Evolutionary conservation across 768 basidiomycete species (phyloP), one percentile per base, ranked within the genome.

Genomic region (Lanmaoa pseudosensibilis): DNA sequence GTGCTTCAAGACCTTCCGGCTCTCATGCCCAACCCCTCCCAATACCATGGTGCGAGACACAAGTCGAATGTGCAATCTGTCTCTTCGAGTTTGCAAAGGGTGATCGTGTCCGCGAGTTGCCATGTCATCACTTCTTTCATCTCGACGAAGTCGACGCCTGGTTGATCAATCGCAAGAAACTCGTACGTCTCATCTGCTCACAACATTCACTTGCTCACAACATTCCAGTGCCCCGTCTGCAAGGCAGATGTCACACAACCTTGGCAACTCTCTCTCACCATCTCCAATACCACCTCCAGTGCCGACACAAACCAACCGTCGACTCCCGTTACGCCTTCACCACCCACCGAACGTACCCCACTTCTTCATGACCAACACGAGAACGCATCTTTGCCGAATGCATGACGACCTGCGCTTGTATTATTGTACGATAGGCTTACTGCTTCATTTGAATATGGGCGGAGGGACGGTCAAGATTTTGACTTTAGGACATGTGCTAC

Each of bases 91-190:
- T 98, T 64, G 84, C 76, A 39, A 85, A 85, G 66, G 94, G 94
- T 3, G 96, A 98, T 69, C 83, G 85, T 64, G 92, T 98, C 41
- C 84, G 95, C 63, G 91, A 95, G 50, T 69, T 98, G 39, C 96
- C 96, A 2, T 98, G 96, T 66, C 88, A 90, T 46, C 96, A 98
- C 69, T 86, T 98, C 52, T 98, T 97, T 75, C 96, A 98, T 73
- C 81, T 92, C 44, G 81, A 87, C 36, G 96, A 98, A 70, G 84
- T 97, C 38, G 93, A 94, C 69, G 82, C 88, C 60, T 98, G 96
- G 96, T 74, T 98, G 57, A 87, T 95, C 54, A 85, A 89, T 58
- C 84, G 92, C 71, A 92, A 94, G 78, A 97, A 97, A 77, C 74
- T 96, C 72, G 94, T 95, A 66, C 67, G 88, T 78, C 15, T 55